Percentiles rank a stretch among this genome's conserved stretches.
phyloP scores from a whole-genome alignment of 805 yeast genomes.

The Diddensiella santjacobensis region DNA sequence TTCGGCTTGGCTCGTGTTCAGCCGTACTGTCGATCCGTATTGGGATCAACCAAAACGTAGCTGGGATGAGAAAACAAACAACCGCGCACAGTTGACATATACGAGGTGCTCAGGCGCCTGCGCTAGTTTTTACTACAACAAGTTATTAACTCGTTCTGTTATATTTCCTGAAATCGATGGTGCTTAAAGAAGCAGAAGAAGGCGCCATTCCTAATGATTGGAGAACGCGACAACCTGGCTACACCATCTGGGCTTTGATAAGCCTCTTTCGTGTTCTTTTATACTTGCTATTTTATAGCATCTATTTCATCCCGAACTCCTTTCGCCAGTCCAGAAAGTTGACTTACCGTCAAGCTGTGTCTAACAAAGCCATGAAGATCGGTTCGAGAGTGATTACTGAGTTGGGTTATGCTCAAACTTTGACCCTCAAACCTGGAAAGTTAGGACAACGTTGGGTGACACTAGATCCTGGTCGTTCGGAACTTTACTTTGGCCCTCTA shows the following conservation, averaged over 20 bases:
- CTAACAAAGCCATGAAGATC: background rate
- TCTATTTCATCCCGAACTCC: slow-evolving; percentile 1
- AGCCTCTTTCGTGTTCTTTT: background rate
- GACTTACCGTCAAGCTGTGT: background rate
- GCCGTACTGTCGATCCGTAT: too few relatives aligned
- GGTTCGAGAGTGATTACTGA: background rate
- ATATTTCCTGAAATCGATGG: too few relatives aligned
- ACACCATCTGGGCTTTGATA: background rate
- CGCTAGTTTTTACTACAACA: too few relatives aligned
- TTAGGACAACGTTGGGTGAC: background rate
- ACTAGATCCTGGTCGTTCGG: background rate
- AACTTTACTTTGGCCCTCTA: background rate
- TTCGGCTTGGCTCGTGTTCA: too few relatives aligned
- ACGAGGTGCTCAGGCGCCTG: too few relatives aligned
- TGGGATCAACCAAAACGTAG: too few relatives aligned
- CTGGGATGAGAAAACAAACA: too few relatives aligned
- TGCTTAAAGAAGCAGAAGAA: background rate
- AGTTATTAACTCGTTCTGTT: too few relatives aligned
- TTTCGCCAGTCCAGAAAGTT: background rate
- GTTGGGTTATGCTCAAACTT: background rate
- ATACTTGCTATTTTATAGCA: background rate
- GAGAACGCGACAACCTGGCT: slow-evolving; percentile 1
- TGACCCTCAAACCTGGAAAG: background rate
- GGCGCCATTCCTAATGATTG: background rate
- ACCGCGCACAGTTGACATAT: too few relatives aligned